A percentile compares a stretch with the other conserved stretches of the same genome.
Evolutionary conservation across 192 early-diverging fungal species (phyloP).

Genomic region (Backusella mclennaniae): DNA sequence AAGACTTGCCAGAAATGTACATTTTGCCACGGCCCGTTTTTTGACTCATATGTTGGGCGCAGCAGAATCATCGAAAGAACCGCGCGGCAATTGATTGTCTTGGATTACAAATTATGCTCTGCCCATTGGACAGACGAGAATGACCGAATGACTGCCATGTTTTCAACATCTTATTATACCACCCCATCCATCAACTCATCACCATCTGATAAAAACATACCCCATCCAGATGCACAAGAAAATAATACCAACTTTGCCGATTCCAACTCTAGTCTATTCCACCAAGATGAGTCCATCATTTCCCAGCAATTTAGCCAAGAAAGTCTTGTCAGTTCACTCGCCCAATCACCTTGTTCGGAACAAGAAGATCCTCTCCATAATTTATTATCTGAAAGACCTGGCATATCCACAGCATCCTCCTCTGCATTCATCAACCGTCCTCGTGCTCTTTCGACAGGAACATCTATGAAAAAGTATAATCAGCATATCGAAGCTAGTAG

Average conservation of each 20-base stretch:
- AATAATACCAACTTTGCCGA: background rate
- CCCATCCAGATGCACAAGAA: background rate
- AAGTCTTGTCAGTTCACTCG: background rate
- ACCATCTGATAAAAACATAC: background rate
- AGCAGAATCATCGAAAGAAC: conserved; percentile 62
- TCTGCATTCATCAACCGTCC: background rate
- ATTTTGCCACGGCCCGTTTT: conserved; percentile 80
- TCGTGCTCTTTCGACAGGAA: background rate
- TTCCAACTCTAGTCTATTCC: background rate
- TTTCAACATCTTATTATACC: conserved; percentile 27
- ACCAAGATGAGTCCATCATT: background rate
- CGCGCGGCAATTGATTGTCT: conserved; percentile 45
- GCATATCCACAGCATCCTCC: background rate
- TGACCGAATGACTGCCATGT: conserved; percentile 63
- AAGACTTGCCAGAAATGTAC: conserved; percentile 57
- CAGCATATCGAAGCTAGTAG: background rate
- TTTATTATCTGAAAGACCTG: conserved; percentile 3
- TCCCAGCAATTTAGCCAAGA: conserved; percentile 4
- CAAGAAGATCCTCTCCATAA: background rate
- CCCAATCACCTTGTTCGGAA: background rate
- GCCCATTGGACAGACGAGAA: conserved; percentile 77
- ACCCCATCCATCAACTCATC: background rate
- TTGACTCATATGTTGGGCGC: conserved; percentile 59
- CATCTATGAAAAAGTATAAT: background rate
- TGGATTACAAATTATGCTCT: conserved; percentile 72